A percentile compares a stretch with the other conserved stretches of the same genome.
phyloP scores from a whole-genome alignment of 306 rosid species.

The Canavalia ensiformis region DNA sequence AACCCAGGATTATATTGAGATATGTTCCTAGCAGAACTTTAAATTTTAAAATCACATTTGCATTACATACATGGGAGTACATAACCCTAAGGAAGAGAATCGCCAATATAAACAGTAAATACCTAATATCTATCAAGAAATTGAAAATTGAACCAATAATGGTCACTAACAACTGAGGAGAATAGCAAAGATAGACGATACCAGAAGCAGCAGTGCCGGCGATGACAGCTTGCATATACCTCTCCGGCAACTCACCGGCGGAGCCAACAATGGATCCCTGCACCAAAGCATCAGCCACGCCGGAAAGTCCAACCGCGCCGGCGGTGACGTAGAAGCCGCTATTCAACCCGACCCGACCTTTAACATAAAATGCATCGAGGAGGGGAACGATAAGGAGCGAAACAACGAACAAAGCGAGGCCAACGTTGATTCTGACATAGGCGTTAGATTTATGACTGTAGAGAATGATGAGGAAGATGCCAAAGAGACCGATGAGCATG shows the following conservation, averaged over 20 bases:
- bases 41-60: too few species aligned
- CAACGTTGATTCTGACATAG: slow-evolving; percentile 70
- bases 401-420: slow-evolving; percentile 66
- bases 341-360: slow-evolving; percentile 83
- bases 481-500: slow-evolving; percentile 65
- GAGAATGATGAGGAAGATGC: slow-evolving; percentile 65
- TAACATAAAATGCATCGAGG: slow-evolving; percentile 60
- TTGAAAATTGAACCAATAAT: not conserved
- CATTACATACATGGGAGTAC: too few species aligned
- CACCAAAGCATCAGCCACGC: slow-evolving; percentile 75
- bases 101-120: not conserved
- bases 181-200: not conserved
- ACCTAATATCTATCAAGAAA: not conserved
- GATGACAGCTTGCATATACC: slow-evolving; percentile 84
- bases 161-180: not conserved
- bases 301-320: slow-evolving; percentile 64
- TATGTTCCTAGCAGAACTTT: too few species aligned
- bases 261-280: slow-evolving; percentile 84
- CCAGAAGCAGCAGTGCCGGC: slow-evolving; percentile 97
- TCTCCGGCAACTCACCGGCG: slow-evolving; percentile 87
- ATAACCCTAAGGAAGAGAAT: too few species aligned
- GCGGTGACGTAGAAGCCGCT: slow-evolving; percentile 71
- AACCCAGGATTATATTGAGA: too few species aligned
- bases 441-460: slow-evolving; percentile 71
- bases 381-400: slow-evolving; percentile 71